Evolutionary conservation across 2,329 filamentous ascomycete genomes (phyloP).

Genomic region (Apiospora saccharicola): DNA sequence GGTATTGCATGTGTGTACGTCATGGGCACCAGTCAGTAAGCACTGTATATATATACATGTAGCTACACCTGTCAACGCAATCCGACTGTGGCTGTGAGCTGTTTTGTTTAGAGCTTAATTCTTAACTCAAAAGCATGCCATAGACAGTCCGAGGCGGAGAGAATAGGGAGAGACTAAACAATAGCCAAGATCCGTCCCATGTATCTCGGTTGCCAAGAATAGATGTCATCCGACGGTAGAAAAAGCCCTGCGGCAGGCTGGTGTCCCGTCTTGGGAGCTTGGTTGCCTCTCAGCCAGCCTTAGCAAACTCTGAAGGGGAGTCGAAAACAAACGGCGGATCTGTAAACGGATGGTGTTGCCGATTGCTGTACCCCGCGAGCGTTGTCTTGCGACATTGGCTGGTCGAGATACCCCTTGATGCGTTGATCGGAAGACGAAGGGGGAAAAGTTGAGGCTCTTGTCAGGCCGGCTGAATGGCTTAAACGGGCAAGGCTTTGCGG

Average conservation of each 20-base stretch:
- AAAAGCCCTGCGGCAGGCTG: neutral
- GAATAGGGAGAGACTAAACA: neutral
- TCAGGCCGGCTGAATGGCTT: slow-evolving; percentile 7
- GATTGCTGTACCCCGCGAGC: slow-evolving; percentile 1
- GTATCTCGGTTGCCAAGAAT: neutral
- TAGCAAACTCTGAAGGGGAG: neutral
- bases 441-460: slow-evolving; percentile 19
- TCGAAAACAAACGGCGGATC: neutral
- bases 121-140: neutral
- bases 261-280: neutral
- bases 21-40: neutral
- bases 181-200: slow-evolving; percentile 1
- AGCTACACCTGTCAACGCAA: slow-evolving; percentile 4
- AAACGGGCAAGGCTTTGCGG: slow-evolving; percentile 5
- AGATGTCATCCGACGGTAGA: neutral
- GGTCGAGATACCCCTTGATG: neutral
- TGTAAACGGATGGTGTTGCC: neutral
- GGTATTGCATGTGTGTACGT: neutral
- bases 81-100: neutral
- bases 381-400: slow-evolving; percentile 3
- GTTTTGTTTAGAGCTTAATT: slow-evolving; percentile 14
- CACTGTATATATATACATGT: neutral
- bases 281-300: neutral
- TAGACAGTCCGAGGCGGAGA: no score
- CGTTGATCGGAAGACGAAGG: neutral